Base-by-base conservation (phyloP, 73 alveolate genomes). In the Paraurostyla sp. region DNA sequence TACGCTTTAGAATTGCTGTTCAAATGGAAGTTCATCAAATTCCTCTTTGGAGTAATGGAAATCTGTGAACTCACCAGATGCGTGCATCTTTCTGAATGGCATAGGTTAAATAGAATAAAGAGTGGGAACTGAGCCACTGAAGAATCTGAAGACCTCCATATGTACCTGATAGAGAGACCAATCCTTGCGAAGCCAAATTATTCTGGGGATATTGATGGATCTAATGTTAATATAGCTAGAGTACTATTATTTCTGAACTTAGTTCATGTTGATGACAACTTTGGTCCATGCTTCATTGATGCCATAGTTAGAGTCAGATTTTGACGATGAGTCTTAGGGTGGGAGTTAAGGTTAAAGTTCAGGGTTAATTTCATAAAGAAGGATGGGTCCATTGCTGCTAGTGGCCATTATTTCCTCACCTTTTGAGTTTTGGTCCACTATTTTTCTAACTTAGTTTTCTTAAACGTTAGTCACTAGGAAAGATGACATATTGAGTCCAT, bases 101-200 rank as follows among this genome's bases (percentile, higher is more conserved):
- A n/a, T n/a, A n/a, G n/a, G n/a, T n/a, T n/a, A n/a, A n/a, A n/a
- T n/a, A n/a, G n/a, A n/a, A n/a, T n/a, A n/a, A n/a, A n/a, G n/a
- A n/a, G n/a, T n/a, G n/a, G n/a, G n/a, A n/a, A n/a, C n/a, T n/a
- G n/a, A 33, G 51, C 58, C 82, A 35, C 65, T 0, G 69, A 82
- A 80, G 83, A 65, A 83, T 27, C 71, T 46, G 60, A 91, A 83
- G 41, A 91, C 76, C 68, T 42, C 54, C 27, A 63, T 36, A 59
- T 91, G 95, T 16, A 84, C 83, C 23, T 89, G 80, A 25, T 49
- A 43, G 35, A 83, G 88, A 29, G 62, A 62, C 89, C 87, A 68
- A 54, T 22, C 35, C 56, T 62, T 69, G 56, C 73, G 40, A 29
- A 83, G 16, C 95, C 95, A 91, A 38, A 91, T 43, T 9, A 91